Base-by-base conservation (phyloP, 305 asterid genomes). In the Fraxinus sp. region DNA sequence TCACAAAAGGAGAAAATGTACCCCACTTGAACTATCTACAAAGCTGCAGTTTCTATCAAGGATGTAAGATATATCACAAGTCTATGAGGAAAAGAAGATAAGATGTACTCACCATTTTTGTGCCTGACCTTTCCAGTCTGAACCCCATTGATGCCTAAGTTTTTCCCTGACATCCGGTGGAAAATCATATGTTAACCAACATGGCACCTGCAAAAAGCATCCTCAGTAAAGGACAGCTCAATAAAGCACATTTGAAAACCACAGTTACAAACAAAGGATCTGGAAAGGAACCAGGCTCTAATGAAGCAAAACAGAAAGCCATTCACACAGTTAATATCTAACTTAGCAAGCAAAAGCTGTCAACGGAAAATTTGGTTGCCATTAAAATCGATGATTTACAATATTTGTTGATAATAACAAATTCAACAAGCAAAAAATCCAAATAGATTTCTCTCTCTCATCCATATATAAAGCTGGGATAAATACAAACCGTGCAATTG, bases 111-210 rank as follows among this genome's bases (percentile, higher is more conserved):
- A 93, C 98, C 99, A 94, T 86, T 96, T 96, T 80, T 94, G 99
- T 73, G 98, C 98, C 91, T 94, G 99, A 87, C 99, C 99, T 87
- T 91, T 92, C 99, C 99, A 96, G 86, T 96, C 97, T 41, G 96
- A 89, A 78, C 97, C 98, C 98, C 98, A 96, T 87, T 88, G 98
- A 83, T 59, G 84, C 18, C 86, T 93, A 71, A 96, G 90, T 85
- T 92, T 94, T 84, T 85, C 95, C 87, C 98, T 89, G 41, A 91
- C 98, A 0, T 88, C 93, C 14, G 95, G 95, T 28, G 98, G 98
- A 88, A 94, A 96, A 91, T 96, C 98, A 84, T 96, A 94, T 0
- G 98, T 91, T 86, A 96, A 87, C 99, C 99, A 96, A 85, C 84
- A 79, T 0, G 98, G 99, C 30, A 82, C 98, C 99, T 96, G 90